Conservation (phyloP, 1,139 yeast species). For the Hanseniaspora uvarum region DNA sequence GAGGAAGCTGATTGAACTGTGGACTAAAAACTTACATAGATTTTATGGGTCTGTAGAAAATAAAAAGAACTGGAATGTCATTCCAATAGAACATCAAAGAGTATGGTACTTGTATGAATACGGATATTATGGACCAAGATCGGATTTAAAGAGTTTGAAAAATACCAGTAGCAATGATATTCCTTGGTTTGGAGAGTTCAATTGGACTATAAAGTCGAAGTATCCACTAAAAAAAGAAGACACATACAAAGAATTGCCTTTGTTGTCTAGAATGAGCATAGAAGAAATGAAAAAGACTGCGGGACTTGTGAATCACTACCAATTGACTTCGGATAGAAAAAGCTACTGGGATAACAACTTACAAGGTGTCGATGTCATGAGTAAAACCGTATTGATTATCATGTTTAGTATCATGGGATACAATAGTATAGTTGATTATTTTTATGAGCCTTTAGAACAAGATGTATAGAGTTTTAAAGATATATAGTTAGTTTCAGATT, state of each 20-base stretch:
- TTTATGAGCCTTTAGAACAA: slow-evolving; percentile 6
- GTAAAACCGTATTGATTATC: slow-evolving; percentile 1
- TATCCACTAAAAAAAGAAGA: slow-evolving; percentile 1
- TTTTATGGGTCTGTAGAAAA: slow-evolving; percentile 10
- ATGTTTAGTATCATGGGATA: slow-evolving; percentile 6
- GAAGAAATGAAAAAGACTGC: slow-evolving; percentile 18
- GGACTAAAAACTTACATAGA: slow-evolving; percentile 7
- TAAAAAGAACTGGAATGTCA: slow-evolving; percentile 21
- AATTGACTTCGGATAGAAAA: slow-evolving; percentile 9
- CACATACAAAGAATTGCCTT: slow-evolving; percentile 12
- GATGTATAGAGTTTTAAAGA: neutral
- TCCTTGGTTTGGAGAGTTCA: slow-evolving; percentile 16
- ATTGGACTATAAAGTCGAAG: slow-evolving; percentile 18
- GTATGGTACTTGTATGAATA: slow-evolving; percentile 24
- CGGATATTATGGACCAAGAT: slow-evolving; percentile 29
- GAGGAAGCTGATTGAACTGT: slow-evolving; percentile 5
- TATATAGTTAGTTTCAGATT: neutral
- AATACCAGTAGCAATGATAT: slow-evolving; percentile 16
- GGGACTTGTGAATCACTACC: slow-evolving; percentile 16
- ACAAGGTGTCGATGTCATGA: slow-evolving; percentile 11
- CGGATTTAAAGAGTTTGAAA: slow-evolving; percentile 13
- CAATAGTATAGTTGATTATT: slow-evolving; percentile 3
- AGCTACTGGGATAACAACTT: slow-evolving; percentile 14
- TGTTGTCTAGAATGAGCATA: slow-evolving; percentile 16
- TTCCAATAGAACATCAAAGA: slow-evolving; percentile 24